Conservation (phyloP, 2,329 filamentous ascomycete species). For the Hymenoscyphus fructigenus region DNA sequence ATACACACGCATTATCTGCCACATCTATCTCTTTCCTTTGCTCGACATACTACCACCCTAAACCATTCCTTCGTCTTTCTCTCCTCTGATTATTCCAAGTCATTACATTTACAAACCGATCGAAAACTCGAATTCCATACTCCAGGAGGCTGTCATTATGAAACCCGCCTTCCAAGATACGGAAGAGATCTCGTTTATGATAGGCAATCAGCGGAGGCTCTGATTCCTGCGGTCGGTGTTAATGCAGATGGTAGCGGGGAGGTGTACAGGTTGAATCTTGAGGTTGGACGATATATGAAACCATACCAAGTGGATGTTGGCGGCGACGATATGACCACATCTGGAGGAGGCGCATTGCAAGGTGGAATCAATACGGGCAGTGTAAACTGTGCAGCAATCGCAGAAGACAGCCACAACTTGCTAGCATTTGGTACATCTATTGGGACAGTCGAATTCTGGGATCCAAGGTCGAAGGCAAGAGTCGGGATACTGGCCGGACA, state of each 20-base stretch:
- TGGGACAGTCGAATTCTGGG: conserved; percentile 98
- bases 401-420: conserved; percentile 85
- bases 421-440: conserved; percentile 90
- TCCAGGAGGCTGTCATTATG: conserved; percentile 81
- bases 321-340: conserved; percentile 67
- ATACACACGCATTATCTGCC: conserved; percentile 96
- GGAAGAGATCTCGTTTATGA: conserved; percentile 89
- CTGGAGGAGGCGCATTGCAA: conserved; percentile 74
- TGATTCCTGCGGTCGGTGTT: conserved; percentile 84
- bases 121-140: conserved; percentile 92
- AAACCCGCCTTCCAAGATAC: conserved; percentile 86
- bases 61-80: conserved; percentile 91
- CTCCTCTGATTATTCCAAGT: conserved; percentile 90
- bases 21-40: conserved; percentile 89
- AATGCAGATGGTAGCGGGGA: conserved; percentile 85
- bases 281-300: conserved; percentile 90
- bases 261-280: conserved; percentile 88
- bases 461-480: conserved; percentile 77
- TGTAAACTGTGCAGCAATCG: conserved; percentile 84
- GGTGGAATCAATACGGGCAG: conserved; percentile 82
- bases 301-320: conserved; percentile 91
- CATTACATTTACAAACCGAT: conserved; percentile 88
- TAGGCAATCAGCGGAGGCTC: conserved; percentile 74
- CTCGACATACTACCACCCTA: conserved; percentile 85
- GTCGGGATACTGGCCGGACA: conserved; percentile 73